Evolutionary conservation across 2,329 filamentous ascomycete genomes (phyloP), one percentile per base, ranked within the genome.

Genomic region (Myriosclerotinia curreyana): DNA sequence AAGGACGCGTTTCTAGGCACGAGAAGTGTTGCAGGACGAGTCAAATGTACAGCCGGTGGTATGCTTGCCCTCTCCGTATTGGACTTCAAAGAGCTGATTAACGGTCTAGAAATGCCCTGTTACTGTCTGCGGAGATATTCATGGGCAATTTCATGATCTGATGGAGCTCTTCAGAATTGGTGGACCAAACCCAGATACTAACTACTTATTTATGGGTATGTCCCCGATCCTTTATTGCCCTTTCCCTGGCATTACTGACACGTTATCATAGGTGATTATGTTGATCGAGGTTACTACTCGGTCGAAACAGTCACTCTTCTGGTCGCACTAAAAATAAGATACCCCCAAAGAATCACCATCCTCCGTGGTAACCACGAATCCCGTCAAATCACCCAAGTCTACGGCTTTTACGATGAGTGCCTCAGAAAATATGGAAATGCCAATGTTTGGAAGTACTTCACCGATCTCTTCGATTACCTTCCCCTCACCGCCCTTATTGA

Each of bases 91-190:
- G n/a, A 59, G 62, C 68, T 73, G 63, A 73, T 66, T 49, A 25
- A 34, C 8, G 55, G 42, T 59, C 63, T 71, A 93, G 90, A 97
- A 97, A 94, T 98, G 94, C 77, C 95, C 95, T 52, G 95, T 98
- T 71, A 99, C 95, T 64, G 95, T 99, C 68, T 98, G 95, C 78
- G 95, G 95, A 77, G 95, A 99, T 79, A 99, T 99, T 76, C 95
- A 99, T 79, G 95, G 95, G 71, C 95, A 99, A 79, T 98, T 98
- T 78, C 94, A 98, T 79, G 95, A 99, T 76, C 80, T 99, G 78
- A 98, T 99, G 92, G 95, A 99, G 81, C 86, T 99, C 62, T 99
- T 99, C 85, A 96, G 96, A 81, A 98, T 99, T 77, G 95, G 95
- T 72, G 95, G 95, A 62, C 92, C 93, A 66, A 97, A 96, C 76